Evolutionary conservation across 495 filamentous ascomycete species (phyloP), one percentile per base, ranked within the genome.

Genomic region (Podospora sp.): DNA sequence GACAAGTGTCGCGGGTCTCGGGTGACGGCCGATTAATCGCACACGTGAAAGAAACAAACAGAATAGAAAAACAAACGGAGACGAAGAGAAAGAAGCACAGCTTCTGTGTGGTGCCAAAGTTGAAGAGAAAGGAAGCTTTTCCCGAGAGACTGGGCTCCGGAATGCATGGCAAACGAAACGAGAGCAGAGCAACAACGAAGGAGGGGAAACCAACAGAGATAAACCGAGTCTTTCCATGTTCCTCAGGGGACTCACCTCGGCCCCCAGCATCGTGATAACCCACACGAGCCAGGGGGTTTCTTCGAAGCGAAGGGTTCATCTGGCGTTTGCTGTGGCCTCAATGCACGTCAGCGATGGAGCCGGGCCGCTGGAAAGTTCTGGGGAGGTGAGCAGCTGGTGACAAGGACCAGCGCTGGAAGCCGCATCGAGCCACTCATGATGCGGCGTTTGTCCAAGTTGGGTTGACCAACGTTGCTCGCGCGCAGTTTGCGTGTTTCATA

Each of bases 31-130:
- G 36, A 65, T 50, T 62, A 36, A 3, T 21, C 60, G 26, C 60
- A 27, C 6, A 46, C 40, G 40, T 11, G 40, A 46, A 3, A 22
- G 21, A 33, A 46, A 49, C 63, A 65, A 57, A 35, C 26, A 65
- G 33, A 20, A 40, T 18, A 53, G 63, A 4, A 21, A 56, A 49
- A 33, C 33, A 62, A 50, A 62, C 59, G 33, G 59, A n/a, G 11
- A 33, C 49, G 65, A 67, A 62, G 59, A 33, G 21, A 67, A 57
- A 67, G 65, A 67, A 62, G 65, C 65, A 62, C 65, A 67, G 59
- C 65, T 67, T 67, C 65, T 62, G 65, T 11, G 26, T 36, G 26
- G 40, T 57, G 65, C 20, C 24, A 40, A 33, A 25, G 49, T 36
- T 22, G 35, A 24, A 22, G 52, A 21, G 52, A 24, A 22, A 14